Base-by-base conservation (phyloP, 140 eudicot genomes). In the Anethum foeniculum region DNA sequence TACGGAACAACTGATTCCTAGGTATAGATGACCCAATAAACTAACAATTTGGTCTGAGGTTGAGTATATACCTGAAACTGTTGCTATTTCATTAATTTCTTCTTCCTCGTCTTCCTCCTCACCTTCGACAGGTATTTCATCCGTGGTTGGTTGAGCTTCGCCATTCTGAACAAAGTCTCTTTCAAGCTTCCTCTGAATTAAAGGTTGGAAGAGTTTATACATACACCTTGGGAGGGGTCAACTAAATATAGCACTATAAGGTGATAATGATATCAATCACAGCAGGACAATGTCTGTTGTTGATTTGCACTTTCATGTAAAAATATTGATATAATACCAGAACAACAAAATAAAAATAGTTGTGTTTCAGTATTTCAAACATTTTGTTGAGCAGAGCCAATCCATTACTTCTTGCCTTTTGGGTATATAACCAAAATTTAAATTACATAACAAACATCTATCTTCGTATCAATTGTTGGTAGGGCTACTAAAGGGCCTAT, bases 161-260 rank as follows among this genome's bases (percentile, higher is more conserved):
- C 97, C 96, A 80, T 80, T 86, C 21, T 88, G 46, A 47, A 85
- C 96, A 79, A 80, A 90, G 56, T 90, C 97, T 82, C 93, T 85
- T 60, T 92, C 97, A 84, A 81, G 73, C 84, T 90, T 92, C 84
- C 97, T 92, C 97, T 92, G 92, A 60, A 76, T 80, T 76, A n/a
- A 65, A 84, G 78, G 28, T 69, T 5, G 62, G 58, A n/a, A n/a
- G 34, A 62, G 5, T 49, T 18, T 54, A 27, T 27, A 18, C 25
- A 48, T 23, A 10, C 13, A 80, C 44, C 28, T 10, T 7, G 54
- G 44, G 11, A 34, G 16, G 72, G 10, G 32, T 65, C 74, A 67
- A 67, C 73, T 6, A 56, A 60, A 12, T 16, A 77, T 49, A 32
- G 48, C 30, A 32, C 13, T 21, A 8, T 0, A 52, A 52, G 15